Evolutionary conservation across 106 monocot species (phyloP).

Genomic region (Dactylorhiza incarnata): DNA sequence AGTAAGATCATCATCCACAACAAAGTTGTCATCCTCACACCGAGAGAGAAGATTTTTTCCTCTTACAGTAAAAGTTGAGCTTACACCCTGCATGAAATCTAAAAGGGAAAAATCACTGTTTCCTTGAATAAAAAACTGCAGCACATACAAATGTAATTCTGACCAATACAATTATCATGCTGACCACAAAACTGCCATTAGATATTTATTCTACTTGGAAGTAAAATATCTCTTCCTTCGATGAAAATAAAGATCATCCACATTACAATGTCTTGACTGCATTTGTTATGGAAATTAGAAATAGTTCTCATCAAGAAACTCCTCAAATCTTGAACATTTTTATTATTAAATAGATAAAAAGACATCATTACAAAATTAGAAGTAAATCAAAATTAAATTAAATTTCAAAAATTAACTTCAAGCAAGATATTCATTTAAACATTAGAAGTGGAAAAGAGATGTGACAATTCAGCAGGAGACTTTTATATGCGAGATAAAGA

Average conservation of each 20-base stretch:
- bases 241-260: background rate
- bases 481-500: too few species aligned
- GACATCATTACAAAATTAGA: too few species aligned
- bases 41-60: slow-evolving; percentile 44
- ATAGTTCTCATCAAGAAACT: too few species aligned
- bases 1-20: slow-evolving; percentile 50
- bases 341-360: too few species aligned
- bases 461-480: background rate
- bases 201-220: background rate
- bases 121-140: background rate
- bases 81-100: slow-evolving; percentile 56
- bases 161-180: background rate
- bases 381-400: too few species aligned
- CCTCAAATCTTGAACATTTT: too few species aligned
- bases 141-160: background rate
- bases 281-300: background rate
- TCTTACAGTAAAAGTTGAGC: slow-evolving; percentile 39
- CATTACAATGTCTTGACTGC: background rate
- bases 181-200: background rate
- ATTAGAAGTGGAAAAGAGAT: background rate
- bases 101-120: background rate
- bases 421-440: background rate
- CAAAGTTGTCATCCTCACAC: slow-evolving; percentile 66
- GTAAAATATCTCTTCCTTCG: background rate
- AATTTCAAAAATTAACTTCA: too few species aligned